A percentile compares a stretch with the other conserved stretches of the same genome.
Evolutionary conservation across 768 basidiomycete genomes (phyloP).

Genomic region (Trametes punicea): DNA sequence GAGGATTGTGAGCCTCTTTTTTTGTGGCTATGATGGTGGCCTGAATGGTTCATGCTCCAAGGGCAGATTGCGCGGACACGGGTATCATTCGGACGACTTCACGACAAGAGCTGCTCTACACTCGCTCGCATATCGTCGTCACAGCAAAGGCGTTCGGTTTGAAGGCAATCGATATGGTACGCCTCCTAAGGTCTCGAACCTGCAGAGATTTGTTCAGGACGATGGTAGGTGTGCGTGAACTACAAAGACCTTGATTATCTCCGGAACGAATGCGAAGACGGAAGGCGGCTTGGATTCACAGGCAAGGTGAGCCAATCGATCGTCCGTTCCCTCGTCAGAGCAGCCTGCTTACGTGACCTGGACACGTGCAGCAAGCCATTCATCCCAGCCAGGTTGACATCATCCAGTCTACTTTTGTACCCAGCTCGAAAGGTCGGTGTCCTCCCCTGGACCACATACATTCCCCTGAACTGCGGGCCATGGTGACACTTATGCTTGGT

Average conservation of each 20-base stretch:
- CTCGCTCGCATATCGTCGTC: conserved; percentile 78
- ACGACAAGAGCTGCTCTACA: conserved; percentile 74
- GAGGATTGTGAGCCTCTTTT: conserved; percentile 71
- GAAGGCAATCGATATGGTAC: conserved; percentile 88
- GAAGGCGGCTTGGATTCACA: conserved; percentile 79
- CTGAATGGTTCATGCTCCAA: background rate
- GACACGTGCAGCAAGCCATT: conserved; percentile 75
- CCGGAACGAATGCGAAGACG: conserved; percentile 74
- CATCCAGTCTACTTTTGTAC: conserved; percentile 78
- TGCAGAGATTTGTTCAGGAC: background rate
- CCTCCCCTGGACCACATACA: background rate
- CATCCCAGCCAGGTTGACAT: conserved; percentile 81
- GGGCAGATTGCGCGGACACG: conserved; percentile 83
- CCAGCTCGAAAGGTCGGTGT: conserved; percentile 59
- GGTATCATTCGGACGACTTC: conserved; percentile 73
- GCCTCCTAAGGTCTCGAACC: conserved; percentile 1
- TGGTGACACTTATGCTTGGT: background rate
- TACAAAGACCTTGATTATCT: conserved; percentile 72
- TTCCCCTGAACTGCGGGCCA: background rate
- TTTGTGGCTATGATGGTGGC: background rate
- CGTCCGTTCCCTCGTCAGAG: too few species aligned
- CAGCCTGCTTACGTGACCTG: too few species aligned
- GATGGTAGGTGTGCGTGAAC: conserved; percentile 74
- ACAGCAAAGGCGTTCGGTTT: conserved; percentile 81
- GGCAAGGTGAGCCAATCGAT: conserved; percentile 65